Evolutionary conservation across 805 yeast species (phyloP), one percentile per base, ranked within the genome.

Genomic region (Candida ascalaphidarum): DNA sequence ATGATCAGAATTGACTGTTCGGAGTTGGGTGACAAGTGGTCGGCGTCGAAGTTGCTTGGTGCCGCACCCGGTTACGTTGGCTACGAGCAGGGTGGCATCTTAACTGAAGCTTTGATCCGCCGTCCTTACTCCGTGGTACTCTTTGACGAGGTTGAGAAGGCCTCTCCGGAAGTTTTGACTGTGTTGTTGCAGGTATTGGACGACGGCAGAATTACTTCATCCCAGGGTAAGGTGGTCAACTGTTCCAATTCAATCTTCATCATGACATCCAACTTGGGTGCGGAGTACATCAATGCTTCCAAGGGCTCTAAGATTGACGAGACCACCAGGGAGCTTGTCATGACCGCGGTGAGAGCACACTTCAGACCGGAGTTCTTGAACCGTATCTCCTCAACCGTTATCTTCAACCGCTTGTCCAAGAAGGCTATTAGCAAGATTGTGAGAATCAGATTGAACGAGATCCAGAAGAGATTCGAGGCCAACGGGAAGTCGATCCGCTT

Each of bases 1-100:
- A 89, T 92, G 84, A 82, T 92, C 50, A 79, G 98, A 62, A 86
- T 92, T 40, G 98, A 92, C 58, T 92, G 98, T 61, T 88, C 97
- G 4, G 98, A 92, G 56, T 68, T 92, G 45, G 76, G 81, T 56
- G 98, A 92, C 62, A 92, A 92, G 47, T 85, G 94, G 74, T 82
- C 96, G 5, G 94, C 92, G 4, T 84, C 96, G 7, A 92, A 92
- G 53, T 73, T 92, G 36, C 68, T 92, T 32, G 98, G 98, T 60
- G 92, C 97, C 13, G 94, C 97, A 2, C 96, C 97, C 1, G 98
- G 98, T 46, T 63, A 62, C 35, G 81, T 92, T 44, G 98, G 98
- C 22, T 94, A 82, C 55, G 96, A 88, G 52, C 96, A 92, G 55
- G 98, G 98, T 54, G 98, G 98, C 40, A 73, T 89, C 43, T 69